These are phyloP conservation scores for Selenicereus undatus DNA, from an alignment of 148 eudicot genomes.

Conservation along the genomic window DNA sequence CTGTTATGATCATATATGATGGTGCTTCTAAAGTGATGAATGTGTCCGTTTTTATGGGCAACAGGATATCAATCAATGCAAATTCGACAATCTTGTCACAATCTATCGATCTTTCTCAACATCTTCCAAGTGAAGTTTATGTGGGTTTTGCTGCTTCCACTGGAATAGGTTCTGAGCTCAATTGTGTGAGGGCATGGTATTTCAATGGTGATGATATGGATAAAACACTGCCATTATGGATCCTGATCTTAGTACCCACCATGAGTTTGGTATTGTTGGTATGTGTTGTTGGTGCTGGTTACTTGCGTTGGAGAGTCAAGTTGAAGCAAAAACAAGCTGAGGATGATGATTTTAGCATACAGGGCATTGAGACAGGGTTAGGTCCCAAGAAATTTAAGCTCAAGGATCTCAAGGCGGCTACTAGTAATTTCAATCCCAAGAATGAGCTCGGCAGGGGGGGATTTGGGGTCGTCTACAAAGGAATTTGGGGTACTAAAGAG, in stretches of 20 bases:
- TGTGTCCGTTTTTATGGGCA: slow-evolving; percentile 27
- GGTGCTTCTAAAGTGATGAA: slow-evolving; percentile 22
- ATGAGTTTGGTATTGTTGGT: not conserved
- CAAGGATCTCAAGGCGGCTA: slow-evolving; percentile 34
- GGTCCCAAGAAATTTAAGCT: slow-evolving; percentile 35
- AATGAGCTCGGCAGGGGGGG: slow-evolving; percentile 42
- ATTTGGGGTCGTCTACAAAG: slow-evolving; percentile 38
- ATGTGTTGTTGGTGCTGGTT: slow-evolving; percentile 4
- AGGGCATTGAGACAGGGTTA: slow-evolving; percentile 28
- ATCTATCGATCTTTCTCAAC: slow-evolving; percentile 23
- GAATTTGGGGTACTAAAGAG: slow-evolving; percentile 16
- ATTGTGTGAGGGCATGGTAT: slow-evolving; percentile 35
- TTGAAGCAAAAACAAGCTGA: not conserved
- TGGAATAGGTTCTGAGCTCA: slow-evolving; percentile 24
- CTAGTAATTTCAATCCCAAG: slow-evolving; percentile 29
- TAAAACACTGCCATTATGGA: not conserved
- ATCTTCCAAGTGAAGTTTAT: slow-evolving; percentile 27
- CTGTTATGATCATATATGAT: slow-evolving; percentile 24
- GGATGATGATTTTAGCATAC: slow-evolving; percentile 2
- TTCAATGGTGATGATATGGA: slow-evolving; percentile 20
- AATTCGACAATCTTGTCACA: slow-evolving; percentile 17
- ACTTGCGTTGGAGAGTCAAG: slow-evolving; percentile 18
- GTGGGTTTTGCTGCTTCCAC: slow-evolving; percentile 43
- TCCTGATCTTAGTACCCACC: slow-evolving; percentile 13
- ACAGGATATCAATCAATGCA: not conserved